phyloP scores from a whole-genome alignment of 768 basidiomycete genomes.

The Boletellus sp. region DNA sequence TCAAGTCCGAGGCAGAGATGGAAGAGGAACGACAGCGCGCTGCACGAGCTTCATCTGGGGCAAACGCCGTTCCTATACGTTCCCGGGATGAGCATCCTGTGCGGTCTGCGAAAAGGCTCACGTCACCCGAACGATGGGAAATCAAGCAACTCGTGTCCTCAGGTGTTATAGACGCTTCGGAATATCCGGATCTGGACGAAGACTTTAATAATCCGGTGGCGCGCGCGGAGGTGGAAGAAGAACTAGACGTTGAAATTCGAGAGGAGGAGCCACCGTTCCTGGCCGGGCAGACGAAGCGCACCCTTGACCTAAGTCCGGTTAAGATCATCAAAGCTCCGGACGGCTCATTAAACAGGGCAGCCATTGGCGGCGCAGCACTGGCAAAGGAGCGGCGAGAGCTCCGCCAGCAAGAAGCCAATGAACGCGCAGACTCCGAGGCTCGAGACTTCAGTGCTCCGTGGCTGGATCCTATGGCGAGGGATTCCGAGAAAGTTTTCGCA shows the following conservation, averaged over 20 bases:
- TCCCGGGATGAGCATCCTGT: slow-evolving; percentile 48
- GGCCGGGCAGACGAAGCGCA: slow-evolving; percentile 93
- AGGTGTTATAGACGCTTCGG: slow-evolving; percentile 85
- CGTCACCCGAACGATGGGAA: slow-evolving; percentile 98
- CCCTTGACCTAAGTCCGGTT: slow-evolving; percentile 92
- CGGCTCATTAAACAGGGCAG: slow-evolving; percentile 93
- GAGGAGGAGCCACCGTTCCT: slow-evolving; percentile 97
- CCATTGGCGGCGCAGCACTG: slow-evolving; percentile 86
- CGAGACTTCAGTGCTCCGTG: slow-evolving; percentile 95
- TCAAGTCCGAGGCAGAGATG: slow-evolving; percentile 91
- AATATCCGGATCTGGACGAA: slow-evolving; percentile 91
- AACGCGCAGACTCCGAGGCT: slow-evolving; percentile 89
- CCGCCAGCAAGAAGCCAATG: slow-evolving; percentile 91
- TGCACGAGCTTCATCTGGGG: slow-evolving; percentile 67
- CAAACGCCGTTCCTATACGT: slow-evolving; percentile 82
- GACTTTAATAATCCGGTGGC: slow-evolving; percentile 74
- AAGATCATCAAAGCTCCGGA: slow-evolving; percentile 99
- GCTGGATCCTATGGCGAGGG: slow-evolving; percentile 96
- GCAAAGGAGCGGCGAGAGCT: slow-evolving; percentile 95
- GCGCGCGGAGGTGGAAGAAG: slow-evolving; percentile 89
- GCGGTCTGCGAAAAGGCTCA: slow-evolving; percentile 83
- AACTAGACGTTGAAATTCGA: slow-evolving; percentile 93
- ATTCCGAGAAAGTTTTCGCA: slow-evolving; percentile 83
- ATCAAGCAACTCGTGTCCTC: slow-evolving; percentile 98
- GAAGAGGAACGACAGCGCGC: slow-evolving; percentile 71